Evolutionary conservation across 1,284 basidiomycete species (phyloP), one percentile per base, ranked within the genome.

Genomic region (Boletus sp.): DNA sequence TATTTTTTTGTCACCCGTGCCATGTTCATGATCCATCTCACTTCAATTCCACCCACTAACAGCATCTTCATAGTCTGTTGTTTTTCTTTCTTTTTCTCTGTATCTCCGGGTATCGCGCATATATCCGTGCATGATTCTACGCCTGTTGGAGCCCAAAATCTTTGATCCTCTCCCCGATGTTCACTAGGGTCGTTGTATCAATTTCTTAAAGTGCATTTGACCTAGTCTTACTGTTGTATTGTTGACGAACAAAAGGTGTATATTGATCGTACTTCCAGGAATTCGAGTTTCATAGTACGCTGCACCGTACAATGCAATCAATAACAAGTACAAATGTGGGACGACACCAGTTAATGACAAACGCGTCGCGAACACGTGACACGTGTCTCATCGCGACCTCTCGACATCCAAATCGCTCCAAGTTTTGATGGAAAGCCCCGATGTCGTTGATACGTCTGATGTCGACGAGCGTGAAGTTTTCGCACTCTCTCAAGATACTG

Each of bases 361-460:
- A 18, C 27, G 45, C 18, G 50, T 59, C 63, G 43, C 59, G 67
- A 33, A 42, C 65, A 71, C 68, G 68, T 71, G 68, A 71, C 55
- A 43, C 16, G 46, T 12, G 37, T 49, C 22, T 44, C 51, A 11
- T 44, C 39, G 37, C 46, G 36, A 31, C 15, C 13, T 20, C 9
- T 35, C 24, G 9, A 27, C 24, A 8, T 36, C 33, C 13, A 27
- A 55, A 24, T 36, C 33, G 5, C 20, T 24, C 16, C 20, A 11
- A 35, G 24, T 37, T 48, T 61, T 45, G 55, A 74, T 73, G 70
- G 69, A 74, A 24, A 59, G 60, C 41, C 72, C 76, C 12, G 83
- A 83, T 42, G 70, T 77, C 55, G 80, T 85, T n/a, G 84, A 85
- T 65, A 85, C 84, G 13, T 86, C 84, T 2, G 84, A 86, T 60